A percentile compares a stretch with the other conserved stretches of the same genome.
These are phyloP conservation scores for Verticillium tricorpus DNA, from an alignment of 2,329 filamentous ascomycete genomes.

Conservation along the genomic window DNA sequence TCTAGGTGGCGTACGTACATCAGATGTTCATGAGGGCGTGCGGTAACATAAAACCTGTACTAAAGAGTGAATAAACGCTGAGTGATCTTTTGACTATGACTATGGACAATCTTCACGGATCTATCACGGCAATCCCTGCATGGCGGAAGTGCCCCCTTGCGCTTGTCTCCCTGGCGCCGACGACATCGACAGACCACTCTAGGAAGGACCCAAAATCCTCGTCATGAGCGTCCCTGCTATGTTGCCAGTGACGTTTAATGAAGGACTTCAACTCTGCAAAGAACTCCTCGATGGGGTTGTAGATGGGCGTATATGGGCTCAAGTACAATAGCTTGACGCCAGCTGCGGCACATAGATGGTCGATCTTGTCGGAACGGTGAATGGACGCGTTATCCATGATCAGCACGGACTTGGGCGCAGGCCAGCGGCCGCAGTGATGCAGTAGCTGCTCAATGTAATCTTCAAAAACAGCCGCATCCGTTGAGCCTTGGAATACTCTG, in stretches of 20 bases:
- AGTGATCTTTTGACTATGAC: no score
- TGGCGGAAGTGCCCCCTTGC: neutral
- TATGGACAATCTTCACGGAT: no score
- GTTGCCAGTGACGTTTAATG: neutral
- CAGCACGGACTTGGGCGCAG: constrained; percentile 27
- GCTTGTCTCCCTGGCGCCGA: neutral
- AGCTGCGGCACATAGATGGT: constrained; percentile 19
- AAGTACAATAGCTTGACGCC: constrained; percentile 11
- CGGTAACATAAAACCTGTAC: no score
- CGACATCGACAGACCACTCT: neutral
- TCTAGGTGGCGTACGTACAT: no score
- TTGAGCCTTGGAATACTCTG: constrained; percentile 10
- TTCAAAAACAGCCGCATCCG: constrained; percentile 19
- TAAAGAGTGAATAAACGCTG: no score
- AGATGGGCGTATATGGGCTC: constrained; percentile 17
- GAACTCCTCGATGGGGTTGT: constrained; percentile 19
- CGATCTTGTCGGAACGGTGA: constrained; percentile 20
- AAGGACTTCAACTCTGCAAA: constrained; percentile 6
- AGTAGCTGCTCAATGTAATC: constrained; percentile 26
- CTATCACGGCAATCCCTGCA: neutral
- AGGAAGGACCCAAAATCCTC: neutral
- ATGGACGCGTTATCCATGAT: constrained; percentile 30
- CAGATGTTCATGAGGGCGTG: no score
- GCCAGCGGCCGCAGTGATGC: constrained; percentile 22
- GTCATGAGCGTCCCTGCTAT: neutral